Evolutionary conservation across 2,329 filamentous ascomycete species (phyloP), one percentile per base, ranked within the genome.

Genomic region (Hirsutella rhossiliensis): DNA sequence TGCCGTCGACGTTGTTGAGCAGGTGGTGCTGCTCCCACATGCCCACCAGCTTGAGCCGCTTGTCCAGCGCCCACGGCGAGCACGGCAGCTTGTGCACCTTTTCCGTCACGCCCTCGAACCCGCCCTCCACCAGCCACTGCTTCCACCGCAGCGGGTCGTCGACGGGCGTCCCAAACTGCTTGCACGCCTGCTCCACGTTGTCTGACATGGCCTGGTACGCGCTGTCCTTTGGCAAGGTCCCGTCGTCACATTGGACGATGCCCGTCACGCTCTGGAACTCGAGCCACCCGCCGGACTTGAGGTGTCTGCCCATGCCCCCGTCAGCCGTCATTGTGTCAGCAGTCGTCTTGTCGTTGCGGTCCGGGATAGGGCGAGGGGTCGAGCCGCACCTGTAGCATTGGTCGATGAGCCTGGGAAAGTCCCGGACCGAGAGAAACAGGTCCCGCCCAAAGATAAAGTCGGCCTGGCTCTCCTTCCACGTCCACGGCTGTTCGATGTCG

Each of bases 51-150:
- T 75, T 76, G 40, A 71, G 58, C 28, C 65, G 65, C 30, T 61
- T 61, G 38, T 72, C 67, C 42, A 65, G 68, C 0, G 71, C 63
- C 72, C 72, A 76, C 7, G 63, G 58, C 48, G 65, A 67, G 45
- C 63, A 59, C 1, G 71, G 71, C 53, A 71, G 63, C 55, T 67
- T 69, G 52, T 61, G 68, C 18, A 69, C 54, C 9, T 62, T 56
- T 52, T 74, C 66, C 1, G 55, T 54, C 0, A 78, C 66, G 48
- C 72, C 62, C 41, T 62, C 58, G 51, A 78, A 77, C 5, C 75
- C 75, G 1, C 67, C 67, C n/a, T 68, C 65, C 15, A 58, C 55
- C 45, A 77, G 60, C 46, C 63, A 62, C n/a, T 42, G 32, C 40
- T 52, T 53, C 47, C 52, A 59, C 9, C 49, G 46, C n/a, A 48